Conservation (phyloP, 441 rosid species). For the Melastoma candidum region DNA sequence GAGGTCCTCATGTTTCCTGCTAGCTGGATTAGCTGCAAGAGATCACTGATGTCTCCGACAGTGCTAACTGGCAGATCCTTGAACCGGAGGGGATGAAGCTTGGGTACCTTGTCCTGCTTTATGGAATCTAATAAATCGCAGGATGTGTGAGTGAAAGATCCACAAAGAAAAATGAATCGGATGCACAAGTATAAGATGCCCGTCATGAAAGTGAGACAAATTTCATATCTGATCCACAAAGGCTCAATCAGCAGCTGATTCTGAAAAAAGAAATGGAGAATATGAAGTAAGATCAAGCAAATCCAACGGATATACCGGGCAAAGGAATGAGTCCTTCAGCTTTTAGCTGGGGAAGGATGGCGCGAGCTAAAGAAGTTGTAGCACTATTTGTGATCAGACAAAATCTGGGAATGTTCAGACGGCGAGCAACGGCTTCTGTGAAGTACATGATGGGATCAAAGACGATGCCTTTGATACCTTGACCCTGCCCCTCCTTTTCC, state of each 20-base stretch:
- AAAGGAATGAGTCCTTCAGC: conserved; percentile 13
- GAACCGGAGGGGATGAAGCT: too few species aligned
- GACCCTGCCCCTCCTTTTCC: conserved; percentile 2
- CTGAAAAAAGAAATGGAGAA: background rate
- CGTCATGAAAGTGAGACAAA: too few species aligned
- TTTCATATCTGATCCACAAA: too few species aligned
- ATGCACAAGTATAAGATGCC: background rate
- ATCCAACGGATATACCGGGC: conserved; percentile 7
- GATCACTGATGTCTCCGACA: background rate
- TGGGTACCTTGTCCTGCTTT: background rate
- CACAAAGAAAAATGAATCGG: background rate
- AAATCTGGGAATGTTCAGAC: conserved; percentile 18
- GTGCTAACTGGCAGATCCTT: too few species aligned
- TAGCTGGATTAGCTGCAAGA: background rate
- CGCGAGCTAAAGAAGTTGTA: conserved; percentile 12
- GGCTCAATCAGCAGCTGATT: too few species aligned
- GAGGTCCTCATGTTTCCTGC: background rate
- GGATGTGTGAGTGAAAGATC: background rate
- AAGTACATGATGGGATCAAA: conserved; percentile 25
- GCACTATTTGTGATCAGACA: conserved; percentile 12
- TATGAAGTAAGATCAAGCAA: background rate
- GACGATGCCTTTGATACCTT: conserved; percentile 12
- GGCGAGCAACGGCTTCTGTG: conserved; percentile 18
- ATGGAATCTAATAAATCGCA: conserved; percentile 1
- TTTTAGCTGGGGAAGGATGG: conserved; percentile 4